Conservation (phyloP, 768 basidiomycete species). For the Tremella fuciformis region DNA sequence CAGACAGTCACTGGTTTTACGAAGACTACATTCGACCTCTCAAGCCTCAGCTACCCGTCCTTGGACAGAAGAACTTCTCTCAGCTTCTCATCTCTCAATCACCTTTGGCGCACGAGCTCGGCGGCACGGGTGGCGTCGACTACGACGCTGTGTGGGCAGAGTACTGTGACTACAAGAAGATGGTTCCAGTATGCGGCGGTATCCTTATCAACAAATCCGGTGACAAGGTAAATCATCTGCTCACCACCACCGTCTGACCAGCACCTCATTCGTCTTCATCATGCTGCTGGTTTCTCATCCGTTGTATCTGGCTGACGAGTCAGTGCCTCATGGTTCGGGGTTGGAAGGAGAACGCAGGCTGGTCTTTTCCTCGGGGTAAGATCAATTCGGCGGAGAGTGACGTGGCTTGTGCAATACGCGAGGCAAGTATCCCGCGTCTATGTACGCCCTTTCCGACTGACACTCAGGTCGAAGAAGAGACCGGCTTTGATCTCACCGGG, state of each 20-base stretch:
- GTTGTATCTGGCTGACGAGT: background rate
- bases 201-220: conserved; percentile 88
- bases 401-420: conserved; percentile 80
- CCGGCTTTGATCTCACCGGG: conserved; percentile 70
- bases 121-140: conserved; percentile 25
- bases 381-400: conserved; percentile 91
- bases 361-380: conserved; percentile 99
- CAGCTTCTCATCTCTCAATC: conserved; percentile 73
- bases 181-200: conserved; percentile 95
- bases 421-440: conserved; percentile 59
- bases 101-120: conserved; percentile 25
- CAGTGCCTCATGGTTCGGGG: conserved; percentile 98
- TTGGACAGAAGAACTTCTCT: conserved; percentile 88
- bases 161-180: conserved; percentile 94
- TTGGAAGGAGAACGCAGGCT: conserved; percentile 92
- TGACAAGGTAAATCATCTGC: conserved; percentile 69
- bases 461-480: conserved; percentile 86
- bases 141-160: conserved; percentile 49
- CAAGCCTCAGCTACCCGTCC: conserved; percentile 78
- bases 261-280: background rate
- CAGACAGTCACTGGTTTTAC: conserved; percentile 95
- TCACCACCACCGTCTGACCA: background rate
- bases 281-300: background rate
- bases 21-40: conserved; percentile 96
- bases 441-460: background rate